Conservation (phyloP, 2,329 filamentous ascomycete genomes). For the Thielaviopsis cerberus region DNA sequence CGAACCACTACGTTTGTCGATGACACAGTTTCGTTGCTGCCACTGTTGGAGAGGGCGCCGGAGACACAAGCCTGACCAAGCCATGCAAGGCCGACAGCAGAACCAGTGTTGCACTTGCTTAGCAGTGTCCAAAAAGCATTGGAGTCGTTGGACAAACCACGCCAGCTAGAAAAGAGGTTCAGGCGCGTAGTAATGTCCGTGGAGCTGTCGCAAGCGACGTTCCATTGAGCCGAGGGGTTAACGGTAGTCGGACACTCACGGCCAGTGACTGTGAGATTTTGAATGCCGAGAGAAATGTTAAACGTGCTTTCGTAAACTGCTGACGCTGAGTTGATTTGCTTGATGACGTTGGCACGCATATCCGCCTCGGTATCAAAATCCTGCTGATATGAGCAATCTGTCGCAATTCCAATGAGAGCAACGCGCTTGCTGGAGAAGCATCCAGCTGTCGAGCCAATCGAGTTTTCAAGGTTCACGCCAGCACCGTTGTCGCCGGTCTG, state of each 20-base stretch:
- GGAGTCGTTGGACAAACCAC: constrained; percentile 53
- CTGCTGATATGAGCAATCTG: constrained; percentile 73
- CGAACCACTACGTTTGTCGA: constrained; percentile 79
- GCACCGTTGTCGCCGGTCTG: constrained; percentile 52
- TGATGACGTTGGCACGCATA: constrained; percentile 57
- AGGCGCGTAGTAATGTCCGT: constrained; percentile 57
- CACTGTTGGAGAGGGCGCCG: constrained; percentile 35
- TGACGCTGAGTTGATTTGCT: constrained; percentile 70
- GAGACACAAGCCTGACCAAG: constrained; percentile 64
- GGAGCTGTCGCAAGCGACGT: constrained; percentile 48
- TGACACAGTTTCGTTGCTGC: constrained; percentile 51
- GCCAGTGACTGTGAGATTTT: constrained; percentile 65
- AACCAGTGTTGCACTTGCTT: constrained; percentile 61
- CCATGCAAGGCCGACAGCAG: constrained; percentile 85
- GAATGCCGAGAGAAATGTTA: constrained; percentile 82
- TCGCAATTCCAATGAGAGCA: constrained; percentile 76
- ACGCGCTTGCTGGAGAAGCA: constrained; percentile 84
- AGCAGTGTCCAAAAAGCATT: constrained; percentile 91
- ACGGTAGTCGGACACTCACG: constrained; percentile 53
- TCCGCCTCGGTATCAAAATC: constrained; percentile 46
- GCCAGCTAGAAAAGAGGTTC: constrained; percentile 77
- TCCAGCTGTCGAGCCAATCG: constrained; percentile 65
- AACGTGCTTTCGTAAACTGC: constrained; percentile 77
- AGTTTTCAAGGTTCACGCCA: constrained; percentile 56
- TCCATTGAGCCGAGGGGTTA: constrained; percentile 58